These are phyloP conservation scores for Triticum timopheevii DNA, from an alignment of 176 grass and related monocot species.

Conservation along the genomic window DNA sequence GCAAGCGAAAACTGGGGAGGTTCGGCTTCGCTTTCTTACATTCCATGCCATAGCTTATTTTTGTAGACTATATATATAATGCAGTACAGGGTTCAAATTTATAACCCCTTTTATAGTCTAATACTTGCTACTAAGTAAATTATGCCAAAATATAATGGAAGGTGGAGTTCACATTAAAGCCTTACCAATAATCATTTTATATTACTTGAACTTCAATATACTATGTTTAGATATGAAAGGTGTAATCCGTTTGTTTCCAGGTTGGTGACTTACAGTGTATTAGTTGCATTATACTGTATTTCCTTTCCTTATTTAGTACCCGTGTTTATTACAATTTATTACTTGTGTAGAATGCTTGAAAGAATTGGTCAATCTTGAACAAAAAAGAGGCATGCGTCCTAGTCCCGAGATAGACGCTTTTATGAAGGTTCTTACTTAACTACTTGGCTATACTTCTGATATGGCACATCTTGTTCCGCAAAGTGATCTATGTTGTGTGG, in stretches of 20 bases:
- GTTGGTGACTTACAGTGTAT: neutral
- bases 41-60: neutral
- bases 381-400: slow-evolving; percentile 48
- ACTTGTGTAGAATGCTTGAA: slow-evolving; percentile 50
- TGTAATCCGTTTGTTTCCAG: neutral
- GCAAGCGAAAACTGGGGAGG: slow-evolving; percentile 64
- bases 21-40: slow-evolving; percentile 22
- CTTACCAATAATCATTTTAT: no score
- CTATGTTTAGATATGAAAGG: no score
- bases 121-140: neutral
- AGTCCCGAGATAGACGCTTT: slow-evolving; percentile 82
- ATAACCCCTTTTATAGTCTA: neutral
- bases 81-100: neutral
- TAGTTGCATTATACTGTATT: neutral
- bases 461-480: neutral
- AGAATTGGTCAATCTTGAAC: slow-evolving; percentile 58
- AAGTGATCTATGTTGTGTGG: slow-evolving; percentile 7
- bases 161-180: no score
- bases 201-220: no score
- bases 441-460: neutral
- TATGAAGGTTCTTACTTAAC: slow-evolving; percentile 60
- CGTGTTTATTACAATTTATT: neutral
- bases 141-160: no score
- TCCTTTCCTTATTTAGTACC: neutral
- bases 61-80: neutral